Evolutionary conservation across 228 moss, liverwort and hornwort genomes (phyloP), one percentile per base, ranked within the genome.

Genomic region (Sphagnum magellanicum): DNA sequence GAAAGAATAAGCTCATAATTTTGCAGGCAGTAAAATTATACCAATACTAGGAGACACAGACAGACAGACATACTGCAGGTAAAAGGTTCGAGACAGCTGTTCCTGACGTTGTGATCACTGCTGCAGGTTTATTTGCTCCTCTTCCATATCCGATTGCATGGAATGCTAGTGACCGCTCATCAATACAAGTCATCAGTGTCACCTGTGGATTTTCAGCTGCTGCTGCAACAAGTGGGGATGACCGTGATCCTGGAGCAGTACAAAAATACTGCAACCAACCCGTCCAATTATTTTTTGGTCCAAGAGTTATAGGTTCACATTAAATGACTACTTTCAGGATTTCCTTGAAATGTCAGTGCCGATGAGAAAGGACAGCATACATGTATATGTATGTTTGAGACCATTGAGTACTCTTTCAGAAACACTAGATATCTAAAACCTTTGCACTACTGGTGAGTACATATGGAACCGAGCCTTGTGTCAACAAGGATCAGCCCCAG

Each of bases 51-150:
- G 32, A 32, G 32, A 32, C 32, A 32, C 32, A 32, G 32, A 32
- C 32, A 47, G 59, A 63, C 61, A 74, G 47, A 81, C 79, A 51
- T 84, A 98, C 98, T 58, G 94, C 93, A 67, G 98, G 98, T 63
- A 86, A 69, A 52, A 98, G 94, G 63, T 98, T 98, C 71, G 98
- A 90, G 48, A 92, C 98, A 61, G 98, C 98, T 52, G 98, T 98
- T 79, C 98, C 98, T 47, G 98, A 98, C 49, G 98, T 68, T 51
- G 98, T 98, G 65, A 98, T 77, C 51, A 98, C 82, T 57, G 86
- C 94, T 57, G 94, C 94, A 65, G 94, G 81, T 70, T 83, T 92
- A 66, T 85, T 86, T 74, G 90, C 90, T 80, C 98, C 98, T 77
- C 90, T 79, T 52, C 89, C 98, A 78, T 94, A 98, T 16, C 98